Evolutionary conservation across 1,284 basidiomycete genomes (phyloP).

Genomic region (Hypsizygus ulmarius): DNA sequence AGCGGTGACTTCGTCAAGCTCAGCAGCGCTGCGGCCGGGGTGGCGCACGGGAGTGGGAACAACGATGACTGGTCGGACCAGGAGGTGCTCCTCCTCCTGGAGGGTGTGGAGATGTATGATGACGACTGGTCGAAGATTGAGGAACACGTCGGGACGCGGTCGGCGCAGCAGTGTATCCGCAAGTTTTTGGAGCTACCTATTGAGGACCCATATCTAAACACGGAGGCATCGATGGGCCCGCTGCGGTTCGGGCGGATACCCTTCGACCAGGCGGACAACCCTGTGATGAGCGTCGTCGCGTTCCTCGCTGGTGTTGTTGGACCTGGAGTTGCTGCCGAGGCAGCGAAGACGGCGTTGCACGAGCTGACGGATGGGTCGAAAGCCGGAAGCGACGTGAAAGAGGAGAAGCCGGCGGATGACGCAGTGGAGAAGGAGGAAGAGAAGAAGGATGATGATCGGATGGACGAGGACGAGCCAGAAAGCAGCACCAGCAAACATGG

Average conservation of each 20-base stretch:
- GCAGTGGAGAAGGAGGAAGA: constrained; percentile 36
- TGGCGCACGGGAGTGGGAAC: constrained; percentile 41
- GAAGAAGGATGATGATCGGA: constrained; percentile 36
- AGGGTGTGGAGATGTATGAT: constrained; percentile 97
- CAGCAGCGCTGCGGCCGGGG: constrained; percentile 45
- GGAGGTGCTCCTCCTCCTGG: constrained; percentile 85
- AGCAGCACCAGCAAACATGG: constrained; percentile 21
- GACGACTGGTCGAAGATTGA: constrained; percentile 95
- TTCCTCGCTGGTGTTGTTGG: constrained; percentile 93
- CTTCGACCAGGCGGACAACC: constrained; percentile 94
- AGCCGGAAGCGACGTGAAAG: constrained; percentile 35
- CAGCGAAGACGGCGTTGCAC: constrained; percentile 87
- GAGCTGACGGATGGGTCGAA: constrained; percentile 66
- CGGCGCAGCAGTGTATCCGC: constrained; percentile 92
- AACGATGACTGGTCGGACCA: constrained; percentile 89
- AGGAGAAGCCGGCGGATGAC: constrained; percentile 33
- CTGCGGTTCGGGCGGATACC: constrained; percentile 81
- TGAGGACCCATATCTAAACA: constrained; percentile 85
- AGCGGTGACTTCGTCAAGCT: constrained; percentile 97
- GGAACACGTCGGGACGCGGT: constrained; percentile 89
- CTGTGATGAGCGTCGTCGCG: constrained; percentile 97
- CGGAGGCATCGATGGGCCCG: constrained; percentile 76
- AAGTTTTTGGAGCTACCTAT: constrained; percentile 97
- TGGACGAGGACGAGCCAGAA: constrained; percentile 40
- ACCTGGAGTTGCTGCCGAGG: constrained; percentile 89